Conservation (phyloP, 331 rosid genomes). For the Acacia pycnantha region DNA sequence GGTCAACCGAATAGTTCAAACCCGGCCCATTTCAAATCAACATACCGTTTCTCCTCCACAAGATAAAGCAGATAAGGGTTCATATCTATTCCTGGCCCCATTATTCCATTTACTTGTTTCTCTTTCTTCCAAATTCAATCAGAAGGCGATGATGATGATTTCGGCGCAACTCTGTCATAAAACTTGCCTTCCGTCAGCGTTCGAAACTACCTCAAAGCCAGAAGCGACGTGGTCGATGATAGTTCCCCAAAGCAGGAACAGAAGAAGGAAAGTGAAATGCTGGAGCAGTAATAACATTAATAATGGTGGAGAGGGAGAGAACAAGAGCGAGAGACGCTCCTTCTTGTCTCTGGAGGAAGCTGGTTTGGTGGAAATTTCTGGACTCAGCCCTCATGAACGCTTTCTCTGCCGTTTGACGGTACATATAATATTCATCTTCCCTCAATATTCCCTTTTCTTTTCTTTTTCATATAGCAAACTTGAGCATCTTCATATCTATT, state of each 20-base stretch:
- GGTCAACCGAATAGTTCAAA: not conserved
- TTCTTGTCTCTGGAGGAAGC: slow-evolving; percentile 55
- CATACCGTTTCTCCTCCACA: not conserved
- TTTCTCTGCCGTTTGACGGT: slow-evolving; percentile 57
- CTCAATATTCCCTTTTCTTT: too few species aligned
- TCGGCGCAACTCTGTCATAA: slow-evolving; percentile 21
- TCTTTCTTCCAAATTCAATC: not conserved
- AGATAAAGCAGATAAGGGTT: not conserved
- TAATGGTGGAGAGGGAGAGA: slow-evolving; percentile 25
- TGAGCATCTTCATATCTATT: too few species aligned
- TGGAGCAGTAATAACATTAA: not conserved
- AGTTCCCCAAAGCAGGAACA: slow-evolving; percentile 6
- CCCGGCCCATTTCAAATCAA: not conserved
- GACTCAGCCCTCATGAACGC: slow-evolving; percentile 45
- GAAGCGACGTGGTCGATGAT: not conserved
- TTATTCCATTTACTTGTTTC: not conserved
- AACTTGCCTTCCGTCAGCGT: slow-evolving; percentile 28
- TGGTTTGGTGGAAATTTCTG: slow-evolving; percentile 56
- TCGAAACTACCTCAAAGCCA: not conserved
- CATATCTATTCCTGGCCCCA: not conserved
- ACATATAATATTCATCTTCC: not conserved
- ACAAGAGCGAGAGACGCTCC: slow-evolving; percentile 25
- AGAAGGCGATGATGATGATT: slow-evolving; percentile 38
- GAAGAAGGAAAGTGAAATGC: slow-evolving; percentile 34
- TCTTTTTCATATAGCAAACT: too few species aligned